Evolutionary conservation across 495 filamentous ascomycete species (phyloP), one percentile per base, ranked within the genome.

Genomic region (Bryoglossum gracile): DNA sequence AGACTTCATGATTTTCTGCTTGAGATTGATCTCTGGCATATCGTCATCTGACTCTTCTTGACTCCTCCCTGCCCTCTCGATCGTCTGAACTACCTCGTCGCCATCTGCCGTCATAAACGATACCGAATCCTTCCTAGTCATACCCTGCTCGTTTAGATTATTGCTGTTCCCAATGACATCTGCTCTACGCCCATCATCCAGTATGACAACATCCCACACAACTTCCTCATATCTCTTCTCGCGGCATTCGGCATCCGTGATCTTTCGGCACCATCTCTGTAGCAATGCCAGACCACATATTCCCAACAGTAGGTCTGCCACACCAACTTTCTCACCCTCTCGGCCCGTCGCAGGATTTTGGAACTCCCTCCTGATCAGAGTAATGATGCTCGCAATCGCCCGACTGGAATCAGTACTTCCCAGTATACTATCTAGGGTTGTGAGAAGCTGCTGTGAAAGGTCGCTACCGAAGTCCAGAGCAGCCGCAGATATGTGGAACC

Each of bases 131-230:
- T 34, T 19, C 26, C 58, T 51, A 10, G 44, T 32, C 16, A 61
- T 21, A 32, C 32, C 47, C 10, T 50, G 53, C 9, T 48, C 39
- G 3, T 43, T 26, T 21, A 56, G 41, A 68, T 68, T 4, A 63
- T 72, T 34, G 61, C 61, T 50, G 55, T 74, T 56, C 50, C 62
- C 70, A 30, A 76, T 66, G 13, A 85, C 69, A 59, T 85, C 83
- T 19, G 77, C 77, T 30, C 78, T 66, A 33, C 69, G 62, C 1
- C 80, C 82, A 52, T 82, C 75, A 51, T 83, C 76, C 16, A 84
- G 59, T 24, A 89, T 78, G 36, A 89, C 81, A n/a, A 87, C 79
- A 67, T 90, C 86, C 86, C 86, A 90, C 8, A 89, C 70, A 21
- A 77, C 65, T 56, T 87, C 84, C 40, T 83, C 74, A 10, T 72